These are phyloP conservation scores for Trifolium repens DNA, from an alignment of 306 rosid species.

Conservation along the genomic window DNA sequence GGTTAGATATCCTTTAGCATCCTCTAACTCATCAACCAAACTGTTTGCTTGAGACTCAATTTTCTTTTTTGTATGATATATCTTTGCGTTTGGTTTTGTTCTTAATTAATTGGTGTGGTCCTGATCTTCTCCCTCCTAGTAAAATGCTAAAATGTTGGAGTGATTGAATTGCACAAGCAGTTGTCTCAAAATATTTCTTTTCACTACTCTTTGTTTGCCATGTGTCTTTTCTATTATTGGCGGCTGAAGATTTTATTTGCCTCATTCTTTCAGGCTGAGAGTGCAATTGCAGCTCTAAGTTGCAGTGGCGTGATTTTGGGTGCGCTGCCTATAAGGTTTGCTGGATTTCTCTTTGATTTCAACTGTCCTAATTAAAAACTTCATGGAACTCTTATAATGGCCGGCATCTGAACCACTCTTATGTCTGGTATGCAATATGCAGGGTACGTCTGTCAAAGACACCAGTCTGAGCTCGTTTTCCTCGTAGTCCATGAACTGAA, in stretches of 20 bases:
- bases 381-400: background rate
- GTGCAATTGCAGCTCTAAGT: constrained; percentile 97
- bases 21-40: too few species aligned
- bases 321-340: constrained; percentile 92
- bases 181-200: constrained; percentile 23
- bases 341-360: constrained; percentile 25
- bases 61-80: background rate
- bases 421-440: constrained; percentile 42
- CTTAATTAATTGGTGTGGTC: too few species aligned
- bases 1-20: too few species aligned
- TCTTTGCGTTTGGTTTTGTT: background rate
- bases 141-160: background rate
- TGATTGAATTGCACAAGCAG: constrained; percentile 20
- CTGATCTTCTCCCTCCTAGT: too few species aligned
- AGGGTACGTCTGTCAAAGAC: constrained; percentile 94
- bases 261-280: constrained; percentile 75
- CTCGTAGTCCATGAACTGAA: constrained; percentile 62
- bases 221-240: background rate
- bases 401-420: constrained; percentile 20
- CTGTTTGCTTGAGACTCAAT: too few species aligned
- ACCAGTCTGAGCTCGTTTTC: constrained; percentile 78
- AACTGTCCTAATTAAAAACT: background rate
- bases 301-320: constrained; percentile 98
- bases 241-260: constrained; percentile 36
- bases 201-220: constrained; percentile 19